A percentile compares a stretch with the other conserved stretches of the same genome.
phyloP scores from a whole-genome alignment of 2,329 filamentous ascomycete genomes.

The Ophiocordyceps camponoti-rufipedis region DNA sequence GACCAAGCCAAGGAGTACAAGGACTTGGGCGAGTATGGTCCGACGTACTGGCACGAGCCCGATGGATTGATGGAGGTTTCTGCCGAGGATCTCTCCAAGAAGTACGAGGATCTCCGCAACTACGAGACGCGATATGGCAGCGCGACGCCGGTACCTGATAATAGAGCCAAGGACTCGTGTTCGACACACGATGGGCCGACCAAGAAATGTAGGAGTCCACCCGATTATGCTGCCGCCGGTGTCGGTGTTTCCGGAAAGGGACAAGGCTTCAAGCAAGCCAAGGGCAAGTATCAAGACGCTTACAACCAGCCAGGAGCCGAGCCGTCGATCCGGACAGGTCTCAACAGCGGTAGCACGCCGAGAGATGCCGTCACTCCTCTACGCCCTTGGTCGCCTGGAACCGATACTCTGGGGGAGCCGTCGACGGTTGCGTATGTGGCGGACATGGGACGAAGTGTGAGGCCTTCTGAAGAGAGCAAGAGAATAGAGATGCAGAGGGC shows the following conservation, averaged over 20 bases:
- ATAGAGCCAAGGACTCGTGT: background rate
- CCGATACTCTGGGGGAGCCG: background rate
- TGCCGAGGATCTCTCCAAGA: conserved; percentile 19
- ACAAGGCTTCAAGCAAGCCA: background rate
- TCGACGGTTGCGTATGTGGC: conserved; percentile 9
- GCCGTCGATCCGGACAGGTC: background rate
- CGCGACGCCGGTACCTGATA: too few species aligned
- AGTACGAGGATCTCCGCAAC: conserved; percentile 11
- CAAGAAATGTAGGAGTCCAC: background rate
- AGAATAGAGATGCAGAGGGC: conserved; percentile 4
- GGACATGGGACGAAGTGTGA: conserved; percentile 13
- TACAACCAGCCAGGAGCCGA: background rate
- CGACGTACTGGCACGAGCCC: conserved; percentile 18
- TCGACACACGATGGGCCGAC: background rate
- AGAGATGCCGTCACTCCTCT: background rate
- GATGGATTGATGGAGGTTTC: conserved; percentile 14
- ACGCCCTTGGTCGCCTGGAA: background rate
- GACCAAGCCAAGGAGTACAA: conserved; percentile 20
- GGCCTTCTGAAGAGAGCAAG: conserved; percentile 8
- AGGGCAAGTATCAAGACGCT: conserved; percentile 10
- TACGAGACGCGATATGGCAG: conserved; percentile 1
- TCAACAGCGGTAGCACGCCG: background rate
- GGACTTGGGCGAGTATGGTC: conserved; percentile 17
- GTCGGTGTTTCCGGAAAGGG: background rate
- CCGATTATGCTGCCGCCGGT: background rate